phyloP scores from a whole-genome alignment of 768 basidiomycete genomes.

The Mycena leptocephala region DNA sequence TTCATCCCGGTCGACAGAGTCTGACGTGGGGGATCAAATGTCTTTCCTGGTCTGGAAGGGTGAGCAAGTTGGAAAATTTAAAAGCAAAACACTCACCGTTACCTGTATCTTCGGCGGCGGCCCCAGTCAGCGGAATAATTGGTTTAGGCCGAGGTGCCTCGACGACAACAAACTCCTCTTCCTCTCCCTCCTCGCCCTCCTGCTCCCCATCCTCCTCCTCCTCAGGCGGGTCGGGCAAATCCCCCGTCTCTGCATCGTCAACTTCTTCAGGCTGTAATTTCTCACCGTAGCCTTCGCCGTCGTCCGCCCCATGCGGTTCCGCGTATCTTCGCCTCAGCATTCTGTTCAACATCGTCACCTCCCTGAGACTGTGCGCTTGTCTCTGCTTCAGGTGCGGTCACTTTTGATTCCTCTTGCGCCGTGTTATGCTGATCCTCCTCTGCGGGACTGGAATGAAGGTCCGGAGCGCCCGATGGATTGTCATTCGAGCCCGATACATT shows the following conservation, averaged over 20 bases:
- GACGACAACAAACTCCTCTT: slow-evolving; percentile 27
- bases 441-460: neutral
- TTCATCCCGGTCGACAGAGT: neutral
- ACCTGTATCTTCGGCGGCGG: slow-evolving; percentile 25
- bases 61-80: neutral
- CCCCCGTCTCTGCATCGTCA: slow-evolving; percentile 24
- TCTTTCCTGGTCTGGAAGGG: slow-evolving; percentile 12
- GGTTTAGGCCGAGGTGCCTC: slow-evolving; percentile 18
- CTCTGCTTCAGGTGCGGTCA: neutral
- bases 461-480: neutral
- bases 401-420: neutral
- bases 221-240: slow-evolving; percentile 19
- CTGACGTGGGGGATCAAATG: neutral
- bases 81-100: slow-evolving; percentile 24
- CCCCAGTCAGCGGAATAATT: slow-evolving; percentile 28
- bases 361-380: neutral
- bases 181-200: slow-evolving; percentile 12
- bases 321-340: slow-evolving; percentile 19
- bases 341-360: slow-evolving; percentile 4
- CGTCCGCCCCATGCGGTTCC: slow-evolving; percentile 20
- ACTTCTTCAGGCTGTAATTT: slow-evolving; percentile 23
- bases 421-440: neutral
- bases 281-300: slow-evolving; percentile 29
- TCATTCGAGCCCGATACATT: neutral
- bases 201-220: slow-evolving; percentile 24